phyloP scores from a whole-genome alignment of 495 filamentous ascomycete species.

The Acidomyces sp. region DNA sequence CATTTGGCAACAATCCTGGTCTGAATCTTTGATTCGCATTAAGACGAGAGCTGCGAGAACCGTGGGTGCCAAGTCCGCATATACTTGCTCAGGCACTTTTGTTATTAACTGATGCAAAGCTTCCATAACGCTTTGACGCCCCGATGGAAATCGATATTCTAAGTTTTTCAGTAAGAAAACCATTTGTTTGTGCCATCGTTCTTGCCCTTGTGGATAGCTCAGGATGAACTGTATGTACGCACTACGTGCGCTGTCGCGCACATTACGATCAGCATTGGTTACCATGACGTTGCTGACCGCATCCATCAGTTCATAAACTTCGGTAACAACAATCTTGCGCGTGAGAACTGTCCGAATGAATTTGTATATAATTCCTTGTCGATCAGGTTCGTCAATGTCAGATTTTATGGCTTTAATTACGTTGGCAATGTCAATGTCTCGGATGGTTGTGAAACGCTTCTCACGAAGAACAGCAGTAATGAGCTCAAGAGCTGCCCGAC shows the following conservation, averaged over 20 bases:
- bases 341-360: slow-evolving; percentile 78
- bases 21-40: slow-evolving; percentile 76
- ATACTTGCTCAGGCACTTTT: slow-evolving; percentile 65
- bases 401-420: slow-evolving; percentile 69
- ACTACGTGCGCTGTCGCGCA: slow-evolving; percentile 73
- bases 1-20: slow-evolving; percentile 70
- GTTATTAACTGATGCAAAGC: slow-evolving; percentile 66
- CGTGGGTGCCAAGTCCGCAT: slow-evolving; percentile 65
- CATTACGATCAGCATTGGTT: slow-evolving; percentile 75
- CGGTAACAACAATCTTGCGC: slow-evolving; percentile 68
- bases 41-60: slow-evolving; percentile 82
- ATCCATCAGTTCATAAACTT: slow-evolving; percentile 84
- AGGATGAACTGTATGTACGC: slow-evolving; percentile 88
- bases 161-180: slow-evolving; percentile 80
- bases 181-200: slow-evolving; percentile 75
- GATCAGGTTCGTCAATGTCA: slow-evolving; percentile 85
- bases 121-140: slow-evolving; percentile 84
- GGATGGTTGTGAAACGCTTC: slow-evolving; percentile 55
- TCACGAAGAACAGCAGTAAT: slow-evolving; percentile 76
- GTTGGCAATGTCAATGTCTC: slow-evolving; percentile 70
- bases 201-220: slow-evolving; percentile 85
- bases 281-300: slow-evolving; percentile 87
- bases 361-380: slow-evolving; percentile 83
- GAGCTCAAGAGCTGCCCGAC: slow-evolving; percentile 77
- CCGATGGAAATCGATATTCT: slow-evolving; percentile 75